Evolutionary conservation across 139 green algal species (phyloP).

Genomic region (Medakamo hakoo): DNA sequence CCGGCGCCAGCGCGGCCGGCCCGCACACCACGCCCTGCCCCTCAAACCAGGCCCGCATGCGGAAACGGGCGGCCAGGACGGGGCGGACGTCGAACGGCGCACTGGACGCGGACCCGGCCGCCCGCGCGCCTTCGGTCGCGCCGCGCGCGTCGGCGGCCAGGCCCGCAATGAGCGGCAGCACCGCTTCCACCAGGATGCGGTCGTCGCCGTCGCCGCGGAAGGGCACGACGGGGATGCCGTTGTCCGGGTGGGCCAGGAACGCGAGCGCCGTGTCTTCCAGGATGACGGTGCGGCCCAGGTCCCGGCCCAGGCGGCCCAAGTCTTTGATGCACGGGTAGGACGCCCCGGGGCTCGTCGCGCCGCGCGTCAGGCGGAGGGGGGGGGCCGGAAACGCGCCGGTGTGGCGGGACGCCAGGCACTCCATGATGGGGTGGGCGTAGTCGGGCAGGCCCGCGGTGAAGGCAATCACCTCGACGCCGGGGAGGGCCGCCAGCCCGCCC

Average conservation of each 20-base stretch:
- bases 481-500: slow-evolving; percentile 1
- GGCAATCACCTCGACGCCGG: slow-evolving; percentile 41
- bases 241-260: slow-evolving; percentile 69
- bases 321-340: slow-evolving; percentile 84
- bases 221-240: slow-evolving; percentile 67
- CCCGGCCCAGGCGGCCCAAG: slow-evolving; percentile 44
- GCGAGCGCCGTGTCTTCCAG: slow-evolving; percentile 83
- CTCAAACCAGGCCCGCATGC: slow-evolving; percentile 46
- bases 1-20: neutral
- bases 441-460: slow-evolving; percentile 81
- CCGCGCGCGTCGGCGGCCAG: slow-evolving; percentile 10
- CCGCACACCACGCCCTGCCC: slow-evolving; percentile 14
- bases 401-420: slow-evolving; percentile 41
- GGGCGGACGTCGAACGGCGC: slow-evolving; percentile 51
- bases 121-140: slow-evolving; percentile 1
- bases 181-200: slow-evolving; percentile 56
- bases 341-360: slow-evolving; percentile 19
- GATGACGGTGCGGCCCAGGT: slow-evolving; percentile 53
- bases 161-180: slow-evolving; percentile 59
- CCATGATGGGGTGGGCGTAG: slow-evolving; percentile 65
- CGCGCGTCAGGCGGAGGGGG: slow-evolving; percentile 23
- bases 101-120: too few relatives aligned
- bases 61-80: slow-evolving; percentile 49
- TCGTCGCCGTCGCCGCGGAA: slow-evolving; percentile 67
- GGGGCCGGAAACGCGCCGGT: slow-evolving; percentile 6